These are phyloP conservation scores for Candida pseudoviswanathii DNA, from an alignment of 1,139 yeast genomes.

Conservation along the genomic window DNA sequence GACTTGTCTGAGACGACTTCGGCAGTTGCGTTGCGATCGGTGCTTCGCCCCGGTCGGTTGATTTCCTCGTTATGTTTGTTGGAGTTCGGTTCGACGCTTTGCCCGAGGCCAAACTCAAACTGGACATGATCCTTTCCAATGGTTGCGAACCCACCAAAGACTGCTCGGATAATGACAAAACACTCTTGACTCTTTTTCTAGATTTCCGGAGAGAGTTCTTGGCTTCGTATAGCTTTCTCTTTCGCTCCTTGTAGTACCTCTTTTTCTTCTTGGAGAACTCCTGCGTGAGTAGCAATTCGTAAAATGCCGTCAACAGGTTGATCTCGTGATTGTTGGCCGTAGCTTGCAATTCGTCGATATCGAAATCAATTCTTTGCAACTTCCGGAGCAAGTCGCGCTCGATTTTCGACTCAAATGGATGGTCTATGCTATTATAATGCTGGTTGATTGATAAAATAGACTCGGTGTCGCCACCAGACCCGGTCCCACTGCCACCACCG, in stretches of 20 bases:
- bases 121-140: slow-evolving; percentile 42
- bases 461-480: slow-evolving; percentile 28
- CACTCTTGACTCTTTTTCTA: slow-evolving; percentile 51
- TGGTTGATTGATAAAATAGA: slow-evolving; percentile 41
- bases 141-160: slow-evolving; percentile 33
- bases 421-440: slow-evolving; percentile 40
- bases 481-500: slow-evolving; percentile 9
- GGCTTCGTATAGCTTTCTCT: slow-evolving; percentile 43
- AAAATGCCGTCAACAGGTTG: slow-evolving; percentile 82
- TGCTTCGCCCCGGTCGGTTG: slow-evolving; percentile 14
- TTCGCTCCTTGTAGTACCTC: slow-evolving; percentile 36
- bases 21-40: slow-evolving; percentile 6
- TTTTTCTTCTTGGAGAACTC: slow-evolving; percentile 49
- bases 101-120: slow-evolving; percentile 38
- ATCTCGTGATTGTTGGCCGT: slow-evolving; percentile 65
- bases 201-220: slow-evolving; percentile 49
- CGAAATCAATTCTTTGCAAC: slow-evolving; percentile 66
- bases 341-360: slow-evolving; percentile 61
- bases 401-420: slow-evolving; percentile 56
- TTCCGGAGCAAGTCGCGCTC: slow-evolving; percentile 70
- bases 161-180: slow-evolving; percentile 36
- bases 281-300: slow-evolving; percentile 71
- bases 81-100: slow-evolving; percentile 22
- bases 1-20: slow-evolving; percentile 8
- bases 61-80: slow-evolving; percentile 12